Evolutionary conservation across 2,329 filamentous ascomycete species (phyloP), one percentile per base, ranked within the genome.

Genomic region (Ophiostoma tasmaniense): DNA sequence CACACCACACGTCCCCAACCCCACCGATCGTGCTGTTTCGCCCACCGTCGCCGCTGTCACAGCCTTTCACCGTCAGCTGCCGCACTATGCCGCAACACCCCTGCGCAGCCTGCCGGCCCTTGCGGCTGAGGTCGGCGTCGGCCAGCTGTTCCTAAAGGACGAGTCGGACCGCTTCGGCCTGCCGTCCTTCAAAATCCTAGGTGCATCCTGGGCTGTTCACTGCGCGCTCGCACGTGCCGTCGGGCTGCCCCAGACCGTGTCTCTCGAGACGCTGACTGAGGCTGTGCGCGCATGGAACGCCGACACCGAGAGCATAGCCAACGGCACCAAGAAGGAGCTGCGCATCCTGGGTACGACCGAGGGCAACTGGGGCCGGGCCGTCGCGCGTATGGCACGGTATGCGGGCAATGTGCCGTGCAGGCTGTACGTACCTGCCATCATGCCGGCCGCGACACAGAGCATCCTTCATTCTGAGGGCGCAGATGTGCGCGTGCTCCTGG

Each of bases 171-270:
- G 90, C 5, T 85, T 92, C 50, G 87, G 88, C 0, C 81, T 93
- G 1, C 89, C 89, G 0, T 84, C 90, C 0, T 94, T 93, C 81
- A 95, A 95, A 77, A 90, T 93, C 62, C 83, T 93, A 0, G 91
- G 91, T 25, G 90, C 91, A 0, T 90, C 89, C 0, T 94, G 90
- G 90, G 90, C 85, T 0, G 82, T 85, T 2, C 89, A 86, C 73
- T 83, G 84, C 7, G 85, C 88, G 17, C 74, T 91, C 7, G 75
- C 79, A 0, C 74, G 78, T 1, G 76, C 78, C 8, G 76, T 87
- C 0, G 76, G 75, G 1, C 76, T 87, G 0, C 76, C 81, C 0
- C 71, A 79, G 0, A 79, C 79, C 0, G 75, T 81, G 0, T 75
- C 78, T 2, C 74, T 89, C 0, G 77, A 81, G 0, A 77, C 81